Base-by-base conservation (phyloP, 352 stramenopile genomes). In the Globisporangium alternatum region DNA sequence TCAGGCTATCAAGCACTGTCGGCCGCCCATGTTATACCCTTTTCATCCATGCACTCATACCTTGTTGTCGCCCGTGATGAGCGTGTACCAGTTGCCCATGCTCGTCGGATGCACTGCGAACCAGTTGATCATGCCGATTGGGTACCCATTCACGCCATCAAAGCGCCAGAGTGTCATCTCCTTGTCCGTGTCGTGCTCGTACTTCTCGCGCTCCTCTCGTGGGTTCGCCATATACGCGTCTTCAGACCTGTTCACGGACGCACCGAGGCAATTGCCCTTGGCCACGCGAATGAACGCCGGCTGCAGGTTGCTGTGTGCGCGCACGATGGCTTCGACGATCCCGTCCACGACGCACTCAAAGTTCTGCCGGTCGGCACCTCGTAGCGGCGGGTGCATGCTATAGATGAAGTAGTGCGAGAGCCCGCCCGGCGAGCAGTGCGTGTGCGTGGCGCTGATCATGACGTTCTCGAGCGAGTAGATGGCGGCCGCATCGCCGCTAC, bases 41-140 rank as follows among this genome's bases (percentile, higher is more conserved):
- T 37, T n/a, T 30, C 6, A 28, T 2, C 25, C 25, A 28, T 28
- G 25, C 25, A 28, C 25, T 28, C 25, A 54, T 35, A 84, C 77
- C 66, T 97, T 97, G 77, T 98, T 98, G 74, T 98, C 93, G 21
- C 91, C 90, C 1, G 86, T 96, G 62, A 98, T 96, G n/a, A 98
- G 75, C 35, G 81, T 93, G 72, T 97, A 97, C 77, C 86, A 97
- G 55, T 90, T 96, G 57, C 92, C 93, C 90, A 98, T 97, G 69
- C 82, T 96, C 28, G 93, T 98, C 21, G 89, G 89, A 62, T 98
- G 93, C 28, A 98, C 91, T 6, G 91, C 86, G 69, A 98, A 98
- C 86, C 92, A 98, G 67, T 97, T 98, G 68, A 98, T 85, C 76
- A 97, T 91, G 48, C 89, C 91, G 59, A 97, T 91, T 1, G 83